Base-by-base conservation (phyloP, 2,329 filamentous ascomycete species). In the Trichoderma polysporum region DNA sequence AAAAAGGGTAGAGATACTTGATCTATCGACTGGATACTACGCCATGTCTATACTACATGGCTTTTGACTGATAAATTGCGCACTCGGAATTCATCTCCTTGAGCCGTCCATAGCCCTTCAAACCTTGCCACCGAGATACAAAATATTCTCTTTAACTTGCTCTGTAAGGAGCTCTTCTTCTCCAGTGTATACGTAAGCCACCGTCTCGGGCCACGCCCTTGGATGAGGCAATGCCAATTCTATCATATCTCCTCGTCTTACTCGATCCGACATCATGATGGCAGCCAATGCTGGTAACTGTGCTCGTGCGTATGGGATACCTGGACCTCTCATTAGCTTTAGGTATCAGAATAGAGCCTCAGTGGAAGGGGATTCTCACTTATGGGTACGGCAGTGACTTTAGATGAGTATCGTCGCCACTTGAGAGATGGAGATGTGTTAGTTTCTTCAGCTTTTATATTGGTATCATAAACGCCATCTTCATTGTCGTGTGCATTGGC, bases 221-320 rank as follows among this genome's bases (percentile, higher is more conserved):
- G 87, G 86, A 66, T 84, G 79, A 1, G 87, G 87, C 64, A 90
- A 70, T 0, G 86, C 86, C 10, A 89, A 76, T 69, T 88, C 85
- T 60, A 90, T 79, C 2, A 79, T 77, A 70, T 88, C 86, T 31
- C 85, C 83, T 27, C 79, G 78, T 15, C 76, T 76, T 25, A 88
- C 79, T 70, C 84, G 79, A 4, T 83, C 81, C 0, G 85, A 87
- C 37, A 84, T 77, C 70, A 90, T 83, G 54, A 89, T 76, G 1
- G 83, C 80, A 0, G 83, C 85, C 6, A 89, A 75, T 0, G 85
- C 81, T 2, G 86, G 87, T 3, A 88, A 78, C 47, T 74, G 71
- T 15, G 69, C 69, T 61, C 76, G 71, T n/a, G 77, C 77, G 49
- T 77, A 76, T 29, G 71, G 72, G 3, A 74, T 65, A 41, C 76